These are phyloP conservation scores for Oehlia diaphana DNA, from an alignment of 192 early-diverging fungal species.

Conservation along the genomic window DNA sequence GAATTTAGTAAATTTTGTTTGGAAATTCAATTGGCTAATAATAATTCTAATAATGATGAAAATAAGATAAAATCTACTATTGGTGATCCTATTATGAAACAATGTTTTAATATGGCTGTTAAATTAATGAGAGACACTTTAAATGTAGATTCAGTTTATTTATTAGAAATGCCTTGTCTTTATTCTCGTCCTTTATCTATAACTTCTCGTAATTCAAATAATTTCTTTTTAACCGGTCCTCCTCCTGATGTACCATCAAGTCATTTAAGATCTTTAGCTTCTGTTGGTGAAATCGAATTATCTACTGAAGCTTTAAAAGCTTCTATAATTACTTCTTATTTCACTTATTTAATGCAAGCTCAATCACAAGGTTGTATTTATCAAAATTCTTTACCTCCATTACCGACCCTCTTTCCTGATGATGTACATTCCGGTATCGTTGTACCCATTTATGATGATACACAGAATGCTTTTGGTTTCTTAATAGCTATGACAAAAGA, in stretches of 20 bases:
- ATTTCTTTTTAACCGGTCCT: slow-evolving; percentile 18
- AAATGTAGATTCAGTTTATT: slow-evolving; percentile 12
- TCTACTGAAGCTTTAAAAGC: too few relatives aligned
- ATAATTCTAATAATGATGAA: not conserved
- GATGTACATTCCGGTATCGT: slow-evolving; percentile 30
- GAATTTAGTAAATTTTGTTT: slow-evolving; percentile 34
- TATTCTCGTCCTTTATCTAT: not conserved
- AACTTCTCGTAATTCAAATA: not conserved
- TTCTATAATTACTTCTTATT: not conserved
- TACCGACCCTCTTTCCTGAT: slow-evolving; percentile 8
- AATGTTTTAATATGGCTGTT: slow-evolving; percentile 20
- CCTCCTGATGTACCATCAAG: not conserved
- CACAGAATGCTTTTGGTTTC: slow-evolving; percentile 28
- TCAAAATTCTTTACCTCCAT: slow-evolving; percentile 23
- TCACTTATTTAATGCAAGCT: slow-evolving; percentile 5
- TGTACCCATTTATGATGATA: slow-evolving; percentile 31
- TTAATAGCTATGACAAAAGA: slow-evolving; percentile 37
- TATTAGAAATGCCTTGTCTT: slow-evolving; percentile 23
- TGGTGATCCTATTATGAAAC: slow-evolving; percentile 1
- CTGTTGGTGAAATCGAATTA: not conserved
- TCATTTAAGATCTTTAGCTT: slow-evolving; percentile 13
- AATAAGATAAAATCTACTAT: not conserved
- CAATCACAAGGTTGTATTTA: slow-evolving; percentile 19
- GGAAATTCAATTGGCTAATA: not conserved
- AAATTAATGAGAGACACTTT: slow-evolving; percentile 20